Conservation (phyloP, 805 yeast species). For the Diddensiella santjacobensis region DNA sequence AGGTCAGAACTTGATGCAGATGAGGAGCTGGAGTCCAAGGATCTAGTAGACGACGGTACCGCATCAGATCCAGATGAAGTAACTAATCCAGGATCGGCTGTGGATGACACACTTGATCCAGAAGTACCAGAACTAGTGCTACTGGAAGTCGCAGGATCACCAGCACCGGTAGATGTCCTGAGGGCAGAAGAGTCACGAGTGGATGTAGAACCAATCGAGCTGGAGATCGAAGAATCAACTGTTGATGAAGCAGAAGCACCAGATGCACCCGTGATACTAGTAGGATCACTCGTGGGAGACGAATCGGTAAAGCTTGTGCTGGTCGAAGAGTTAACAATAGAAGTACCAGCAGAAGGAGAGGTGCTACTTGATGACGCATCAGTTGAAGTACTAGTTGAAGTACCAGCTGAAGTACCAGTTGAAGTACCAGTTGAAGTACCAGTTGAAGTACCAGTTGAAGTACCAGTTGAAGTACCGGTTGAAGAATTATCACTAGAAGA, state of each 20-base stretch:
- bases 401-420: background rate
- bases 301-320: background rate
- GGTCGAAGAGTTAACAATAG: background rate
- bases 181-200: background rate
- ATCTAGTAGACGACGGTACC: too few species aligned
- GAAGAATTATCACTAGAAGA: background rate
- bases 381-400: background rate
- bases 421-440: conserved; percentile 1
- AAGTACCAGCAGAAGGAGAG: background rate
- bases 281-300: background rate
- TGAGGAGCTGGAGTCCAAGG: too few species aligned
- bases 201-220: background rate
- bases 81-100: background rate
- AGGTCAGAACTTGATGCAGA: too few species aligned
- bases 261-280: background rate
- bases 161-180: background rate
- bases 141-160: background rate
- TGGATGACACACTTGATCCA: background rate
- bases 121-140: background rate
- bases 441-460: background rate
- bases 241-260: background rate
- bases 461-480: background rate
- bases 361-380: background rate
- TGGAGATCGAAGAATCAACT: background rate
- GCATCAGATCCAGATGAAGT: background rate